Evolutionary conservation across 768 basidiomycete genomes (phyloP).

Genomic region (Paxillus rubicundulus): DNA sequence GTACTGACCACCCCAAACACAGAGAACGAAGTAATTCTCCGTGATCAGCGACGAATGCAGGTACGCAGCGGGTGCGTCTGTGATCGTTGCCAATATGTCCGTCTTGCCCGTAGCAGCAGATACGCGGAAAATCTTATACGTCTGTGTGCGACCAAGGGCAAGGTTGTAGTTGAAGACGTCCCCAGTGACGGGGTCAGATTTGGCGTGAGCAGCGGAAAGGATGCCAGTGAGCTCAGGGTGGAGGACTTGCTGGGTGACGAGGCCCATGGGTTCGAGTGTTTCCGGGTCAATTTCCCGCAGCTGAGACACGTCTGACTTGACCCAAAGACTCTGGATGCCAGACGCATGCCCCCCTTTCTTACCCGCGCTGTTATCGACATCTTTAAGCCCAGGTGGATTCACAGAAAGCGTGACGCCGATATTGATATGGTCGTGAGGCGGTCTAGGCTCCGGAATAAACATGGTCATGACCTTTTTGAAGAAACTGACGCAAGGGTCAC

Average conservation of each 20-base stretch:
- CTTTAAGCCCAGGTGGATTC: slow-evolving; percentile 27
- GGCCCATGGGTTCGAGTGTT: slow-evolving; percentile 36
- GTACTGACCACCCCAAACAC: slow-evolving; percentile 33
- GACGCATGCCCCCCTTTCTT: slow-evolving; percentile 24
- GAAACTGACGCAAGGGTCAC: slow-evolving; percentile 30
- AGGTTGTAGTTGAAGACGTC: slow-evolving; percentile 38
- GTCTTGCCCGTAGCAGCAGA: slow-evolving; percentile 29
- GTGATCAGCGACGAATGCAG: slow-evolving; percentile 39
- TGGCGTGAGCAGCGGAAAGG: slow-evolving; percentile 37
- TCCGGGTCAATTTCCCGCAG: slow-evolving; percentile 36
- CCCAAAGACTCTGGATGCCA: slow-evolving; percentile 28
- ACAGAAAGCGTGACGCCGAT: slow-evolving; percentile 30
- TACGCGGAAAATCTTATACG: slow-evolving; percentile 38
- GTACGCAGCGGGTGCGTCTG: slow-evolving; percentile 39
- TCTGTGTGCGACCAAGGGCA: slow-evolving; percentile 24
- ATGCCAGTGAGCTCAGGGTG: slow-evolving; percentile 33
- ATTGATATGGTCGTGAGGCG: slow-evolving; percentile 12
- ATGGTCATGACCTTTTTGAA: slow-evolving; percentile 31
- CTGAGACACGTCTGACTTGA: slow-evolving; percentile 29
- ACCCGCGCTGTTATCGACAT: slow-evolving; percentile 17
- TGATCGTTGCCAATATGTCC: slow-evolving; percentile 35
- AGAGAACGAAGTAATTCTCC: slow-evolving; percentile 35
- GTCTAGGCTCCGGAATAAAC: slow-evolving; percentile 21
- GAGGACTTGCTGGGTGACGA: slow-evolving; percentile 26
- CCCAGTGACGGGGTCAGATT: slow-evolving; percentile 34